Evolutionary conservation across 2,329 filamentous ascomycete species (phyloP), one percentile per base, ranked within the genome.

Genomic region (Penicillium sp.): DNA sequence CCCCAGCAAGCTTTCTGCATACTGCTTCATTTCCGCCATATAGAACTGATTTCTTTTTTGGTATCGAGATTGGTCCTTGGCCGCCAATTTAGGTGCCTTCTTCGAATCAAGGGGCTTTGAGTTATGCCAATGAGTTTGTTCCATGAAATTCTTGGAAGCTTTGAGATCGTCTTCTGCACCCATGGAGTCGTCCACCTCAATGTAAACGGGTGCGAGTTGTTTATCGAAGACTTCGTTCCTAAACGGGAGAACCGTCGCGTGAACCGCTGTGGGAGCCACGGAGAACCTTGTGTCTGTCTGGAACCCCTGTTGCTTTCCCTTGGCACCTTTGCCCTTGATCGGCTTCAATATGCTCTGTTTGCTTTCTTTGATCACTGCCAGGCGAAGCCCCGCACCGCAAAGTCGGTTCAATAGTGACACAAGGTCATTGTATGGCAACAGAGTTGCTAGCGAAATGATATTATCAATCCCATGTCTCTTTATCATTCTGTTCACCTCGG

Each of bases 21-120:
- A 92, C 1, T 80, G 78, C 27, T 81, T 80, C 73, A 89, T 89
- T 57, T 90, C 86, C 1, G 82, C 81, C 83, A 90, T 88, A 66
- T 85, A 86, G 51, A 77, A 79, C 64, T 91, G 88, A 45, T 88
- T 86, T 73, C 63, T 75, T 46, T 43, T 59, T n/a, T 44, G 48
- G 13, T 5, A 13, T 66, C 64, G 68, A 75, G 14, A 56, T 47
- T 37, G 51, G 57, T 62, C 56, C 14, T 57, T 24, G 21, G 54
- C 39, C 7, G 56, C 39, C 52, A 48, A 56, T 50, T 14, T 0
- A 26, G 64, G 61, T 8, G 47, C 44, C 26, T 47, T 60, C 60
- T 66, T 71, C 14, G 56, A 55, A 41, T 67, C 59, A 11, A 75
- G 44, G 5, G 68, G 68, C 2, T 68, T 68, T 19, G 71, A 68